Evolutionary conservation across 306 rosid genomes (phyloP).

Genomic region (Astragalus glycyphyllos): DNA sequence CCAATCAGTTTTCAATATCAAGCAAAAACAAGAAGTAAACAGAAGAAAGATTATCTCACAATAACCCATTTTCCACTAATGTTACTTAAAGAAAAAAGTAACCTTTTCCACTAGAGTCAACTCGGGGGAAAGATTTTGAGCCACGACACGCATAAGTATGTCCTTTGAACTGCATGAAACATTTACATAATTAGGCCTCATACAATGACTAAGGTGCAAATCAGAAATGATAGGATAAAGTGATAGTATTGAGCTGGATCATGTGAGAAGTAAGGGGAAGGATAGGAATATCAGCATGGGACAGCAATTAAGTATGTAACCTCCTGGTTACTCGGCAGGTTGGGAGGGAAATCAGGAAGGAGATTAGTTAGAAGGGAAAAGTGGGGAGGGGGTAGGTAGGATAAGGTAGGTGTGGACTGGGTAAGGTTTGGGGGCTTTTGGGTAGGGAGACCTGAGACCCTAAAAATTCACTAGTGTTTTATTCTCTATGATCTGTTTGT

Average conservation of each 20-base stretch:
- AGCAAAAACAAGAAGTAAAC: conserved; percentile 37
- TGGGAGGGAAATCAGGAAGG: conserved; percentile 9
- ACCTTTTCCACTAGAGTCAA: conserved; percentile 93
- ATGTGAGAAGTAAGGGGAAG: neutral
- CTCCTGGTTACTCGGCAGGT: conserved; percentile 19
- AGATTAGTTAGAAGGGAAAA: neutral
- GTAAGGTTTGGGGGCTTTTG: neutral
- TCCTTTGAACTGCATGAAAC: conserved; percentile 82
- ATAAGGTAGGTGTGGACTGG: conserved; percentile 12
- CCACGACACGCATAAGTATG: conserved; percentile 92
- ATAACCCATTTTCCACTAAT: conserved; percentile 46
- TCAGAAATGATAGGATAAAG: conserved; percentile 4
- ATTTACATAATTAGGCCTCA: conserved; percentile 33
- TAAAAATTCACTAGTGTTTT: conserved; percentile 10
- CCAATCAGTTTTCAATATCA: conserved; percentile 22
- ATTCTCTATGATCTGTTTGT: conserved; percentile 14
- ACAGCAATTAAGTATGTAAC: neutral
- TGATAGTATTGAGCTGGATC: conserved; percentile 22
- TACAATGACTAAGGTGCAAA: conserved; percentile 16
- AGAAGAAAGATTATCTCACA: conserved; percentile 39
- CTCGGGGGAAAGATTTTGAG: conserved; percentile 89
- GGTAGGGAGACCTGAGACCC: conserved; percentile 19
- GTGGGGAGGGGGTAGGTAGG: neutral
- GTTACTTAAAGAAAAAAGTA: conserved; percentile 36
- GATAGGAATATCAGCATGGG: conserved; percentile 3